Evolutionary conservation across 176 grass and related monocot genomes (phyloP).

Genomic region (Zizania latifolia): DNA sequence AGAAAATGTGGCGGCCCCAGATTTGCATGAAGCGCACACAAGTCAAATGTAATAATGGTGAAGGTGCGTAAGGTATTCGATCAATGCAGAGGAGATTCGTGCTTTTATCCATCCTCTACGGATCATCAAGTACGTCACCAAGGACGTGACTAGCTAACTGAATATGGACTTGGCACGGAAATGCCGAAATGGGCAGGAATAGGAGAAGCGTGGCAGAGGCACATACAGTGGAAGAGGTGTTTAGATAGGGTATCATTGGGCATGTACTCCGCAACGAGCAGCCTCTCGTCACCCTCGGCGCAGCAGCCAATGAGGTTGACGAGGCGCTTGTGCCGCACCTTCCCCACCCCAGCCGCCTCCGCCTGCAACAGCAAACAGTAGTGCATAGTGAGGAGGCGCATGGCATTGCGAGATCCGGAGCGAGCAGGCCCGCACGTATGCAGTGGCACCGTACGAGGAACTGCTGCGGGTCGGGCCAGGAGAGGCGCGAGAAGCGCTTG

Average conservation of each 20-base stretch:
- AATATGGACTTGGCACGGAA: neutral
- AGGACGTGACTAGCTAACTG: neutral
- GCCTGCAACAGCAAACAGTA: slow-evolving; percentile 32
- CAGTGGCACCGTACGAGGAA: slow-evolving; percentile 54
- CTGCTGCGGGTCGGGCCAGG: slow-evolving; percentile 98
- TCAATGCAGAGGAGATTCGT: slow-evolving; percentile 33
- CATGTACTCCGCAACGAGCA: slow-evolving; percentile 97
- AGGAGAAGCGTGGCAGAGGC: too few relatives aligned
- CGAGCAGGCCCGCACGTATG: neutral
- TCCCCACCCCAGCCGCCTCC: slow-evolving; percentile 86
- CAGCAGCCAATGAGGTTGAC: slow-evolving; percentile 98
- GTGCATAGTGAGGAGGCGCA: too few relatives aligned
- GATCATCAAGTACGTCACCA: slow-evolving; percentile 34
- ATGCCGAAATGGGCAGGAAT: neutral
- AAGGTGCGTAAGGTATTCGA: slow-evolving; percentile 25
- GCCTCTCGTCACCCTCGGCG: slow-evolving; percentile 93
- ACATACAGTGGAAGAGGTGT: slow-evolving; percentile 98
- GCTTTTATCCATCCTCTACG: slow-evolving; percentile 20
- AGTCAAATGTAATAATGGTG: slow-evolving; percentile 31
- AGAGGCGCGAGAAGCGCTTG: slow-evolving; percentile 93
- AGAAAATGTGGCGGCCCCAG: neutral
- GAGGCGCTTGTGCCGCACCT: slow-evolving; percentile 86
- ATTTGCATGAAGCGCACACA: neutral
- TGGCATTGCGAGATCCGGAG: slow-evolving; percentile 25
- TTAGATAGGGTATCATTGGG: slow-evolving; percentile 98